phyloP scores from a whole-genome alignment of 257 asterid species.

The Fraxinus americana region DNA sequence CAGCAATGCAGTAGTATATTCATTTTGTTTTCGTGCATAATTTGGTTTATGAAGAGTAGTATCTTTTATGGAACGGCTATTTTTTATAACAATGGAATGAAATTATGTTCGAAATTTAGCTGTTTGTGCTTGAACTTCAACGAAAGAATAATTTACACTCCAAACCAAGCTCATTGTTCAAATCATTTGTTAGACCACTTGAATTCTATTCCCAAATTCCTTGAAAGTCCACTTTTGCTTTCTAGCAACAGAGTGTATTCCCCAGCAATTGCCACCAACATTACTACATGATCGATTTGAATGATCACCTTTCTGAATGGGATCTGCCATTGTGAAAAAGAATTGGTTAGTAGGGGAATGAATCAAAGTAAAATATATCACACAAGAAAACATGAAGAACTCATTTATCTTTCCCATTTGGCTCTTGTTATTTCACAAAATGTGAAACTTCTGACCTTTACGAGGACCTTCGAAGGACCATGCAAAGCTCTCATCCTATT shows the following conservation, averaged over 20 bases:
- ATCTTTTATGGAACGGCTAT: too few species aligned
- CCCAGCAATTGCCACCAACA: slow-evolving; percentile 97
- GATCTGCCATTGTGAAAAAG: slow-evolving; percentile 51
- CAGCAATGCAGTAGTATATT: too few species aligned
- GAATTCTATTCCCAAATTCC: slow-evolving; percentile 90
- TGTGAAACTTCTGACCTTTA: slow-evolving; percentile 97
- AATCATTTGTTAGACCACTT: slow-evolving; percentile 76
- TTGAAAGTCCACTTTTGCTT: slow-evolving; percentile 94
- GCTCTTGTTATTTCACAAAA: slow-evolving; percentile 99
- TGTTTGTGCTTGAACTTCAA: too few species aligned
- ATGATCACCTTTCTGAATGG: slow-evolving; percentile 95
- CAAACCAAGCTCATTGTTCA: too few species aligned
- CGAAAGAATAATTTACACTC: too few species aligned
- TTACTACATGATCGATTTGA: slow-evolving; percentile 96
- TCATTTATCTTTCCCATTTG: slow-evolving; percentile 89
- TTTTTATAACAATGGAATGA: too few species aligned
- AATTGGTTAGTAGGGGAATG: neutral
- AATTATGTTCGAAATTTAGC: too few species aligned
- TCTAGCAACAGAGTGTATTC: slow-evolving; percentile 85
- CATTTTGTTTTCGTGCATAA: too few species aligned
- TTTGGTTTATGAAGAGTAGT: too few species aligned
- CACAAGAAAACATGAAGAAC: neutral
- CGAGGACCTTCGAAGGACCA: slow-evolving; percentile 99
- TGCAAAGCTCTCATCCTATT: slow-evolving; percentile 90
- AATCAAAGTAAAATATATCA: neutral